A percentile compares a stretch with the other conserved stretches of the same genome.
Evolutionary conservation across 1,284 basidiomycete species (phyloP).

Genomic region (Leccinum angustisporum): DNA sequence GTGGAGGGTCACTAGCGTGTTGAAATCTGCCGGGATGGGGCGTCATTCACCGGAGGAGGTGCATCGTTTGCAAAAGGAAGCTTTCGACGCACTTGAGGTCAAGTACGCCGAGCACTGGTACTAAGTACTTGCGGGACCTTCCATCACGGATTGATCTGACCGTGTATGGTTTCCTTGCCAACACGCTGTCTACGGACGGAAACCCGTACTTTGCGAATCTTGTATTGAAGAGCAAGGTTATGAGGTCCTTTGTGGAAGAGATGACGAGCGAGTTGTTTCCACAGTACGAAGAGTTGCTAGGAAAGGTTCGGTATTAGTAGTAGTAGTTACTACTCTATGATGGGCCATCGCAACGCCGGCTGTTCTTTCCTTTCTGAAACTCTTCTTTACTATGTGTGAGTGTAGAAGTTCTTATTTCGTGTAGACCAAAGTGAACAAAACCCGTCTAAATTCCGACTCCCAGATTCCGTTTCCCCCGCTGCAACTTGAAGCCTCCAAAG

Average conservation of each 20-base stretch:
- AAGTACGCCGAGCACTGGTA: conserved; percentile 24
- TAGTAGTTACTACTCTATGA: background rate
- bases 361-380: background rate
- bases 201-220: conserved; percentile 33
- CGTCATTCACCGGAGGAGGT: conserved; percentile 35
- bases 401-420: background rate
- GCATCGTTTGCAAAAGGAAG: conserved; percentile 33
- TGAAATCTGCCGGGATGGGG: conserved; percentile 30
- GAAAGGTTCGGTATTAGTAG: conserved; percentile 9
- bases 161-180: conserved; percentile 33
- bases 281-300: conserved; percentile 26
- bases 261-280: conserved; percentile 31
- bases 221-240: conserved; percentile 22
- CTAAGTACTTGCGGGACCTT: conserved; percentile 21
- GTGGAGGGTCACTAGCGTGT: conserved; percentile 15
- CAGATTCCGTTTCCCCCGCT: background rate
- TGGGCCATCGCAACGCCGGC: conserved; percentile 17
- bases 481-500: background rate
- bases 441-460: conserved; percentile 10
- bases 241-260: conserved; percentile 24
- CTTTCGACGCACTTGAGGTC: conserved; percentile 30
- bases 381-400: background rate
- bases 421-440: conserved; percentile 16
- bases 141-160: conserved; percentile 35
- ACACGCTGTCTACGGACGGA: conserved; percentile 19